Evolutionary conservation across 2,329 filamentous ascomycete species (phyloP).

Genomic region (Neoarthrinium moseri): DNA sequence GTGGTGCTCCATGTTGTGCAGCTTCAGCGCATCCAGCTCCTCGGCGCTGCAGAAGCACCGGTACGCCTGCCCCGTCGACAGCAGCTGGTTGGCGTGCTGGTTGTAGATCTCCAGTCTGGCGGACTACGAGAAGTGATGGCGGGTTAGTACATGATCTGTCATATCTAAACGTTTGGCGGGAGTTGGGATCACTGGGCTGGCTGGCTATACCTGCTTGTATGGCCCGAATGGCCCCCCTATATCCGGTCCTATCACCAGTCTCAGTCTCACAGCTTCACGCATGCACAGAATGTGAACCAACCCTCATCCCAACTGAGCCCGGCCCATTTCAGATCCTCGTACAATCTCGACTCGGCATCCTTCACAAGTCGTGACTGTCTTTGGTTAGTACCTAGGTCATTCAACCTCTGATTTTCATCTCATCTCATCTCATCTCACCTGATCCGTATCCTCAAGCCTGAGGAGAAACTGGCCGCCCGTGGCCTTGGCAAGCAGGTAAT

Average conservation of each 20-base stretch:
- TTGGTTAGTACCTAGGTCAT: not conserved
- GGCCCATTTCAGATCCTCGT: constrained; percentile 82
- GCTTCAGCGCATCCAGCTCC: constrained; percentile 66
- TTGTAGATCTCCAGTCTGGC: constrained; percentile 74
- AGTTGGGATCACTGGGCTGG: not conserved
- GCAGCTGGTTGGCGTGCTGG: constrained; percentile 65
- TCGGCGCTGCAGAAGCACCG: constrained; percentile 86
- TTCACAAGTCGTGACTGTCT: constrained; percentile 73
- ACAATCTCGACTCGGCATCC: constrained; percentile 76
- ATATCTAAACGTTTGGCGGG: not conserved
- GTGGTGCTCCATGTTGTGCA: constrained; percentile 54
- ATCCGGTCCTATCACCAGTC: constrained; percentile 61
- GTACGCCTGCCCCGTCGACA: constrained; percentile 76
- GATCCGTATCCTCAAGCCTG: constrained; percentile 93
- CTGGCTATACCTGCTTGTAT: constrained; percentile 72
- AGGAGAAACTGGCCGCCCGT: constrained; percentile 89
- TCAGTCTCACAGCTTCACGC: constrained; percentile 14
- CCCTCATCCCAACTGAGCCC: constrained; percentile 93
- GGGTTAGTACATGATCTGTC: too few relatives aligned
- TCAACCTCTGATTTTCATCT: too few relatives aligned
- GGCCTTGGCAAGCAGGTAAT: constrained; percentile 83
- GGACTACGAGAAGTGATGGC: constrained; percentile 57
- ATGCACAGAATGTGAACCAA: constrained; percentile 25
- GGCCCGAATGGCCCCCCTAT: constrained; percentile 80
- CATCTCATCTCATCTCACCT: constrained; percentile 51